Base-by-base conservation (phyloP, 192 early-diverging fungal genomes). In the Rhizoclosmatium sp. region DNA sequence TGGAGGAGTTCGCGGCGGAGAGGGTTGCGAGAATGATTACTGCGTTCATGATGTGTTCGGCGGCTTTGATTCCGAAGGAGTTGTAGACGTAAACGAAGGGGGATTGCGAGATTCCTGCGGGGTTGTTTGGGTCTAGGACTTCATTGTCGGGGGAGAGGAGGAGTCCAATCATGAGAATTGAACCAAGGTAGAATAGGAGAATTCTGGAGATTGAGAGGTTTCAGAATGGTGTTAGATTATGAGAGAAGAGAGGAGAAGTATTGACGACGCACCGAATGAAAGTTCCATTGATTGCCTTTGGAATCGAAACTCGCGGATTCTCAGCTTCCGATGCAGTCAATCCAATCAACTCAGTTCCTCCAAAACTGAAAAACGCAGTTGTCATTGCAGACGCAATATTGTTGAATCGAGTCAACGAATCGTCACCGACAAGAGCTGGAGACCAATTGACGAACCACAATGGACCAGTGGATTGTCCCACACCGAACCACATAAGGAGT, bases 241-340 rank as follows among this genome's bases (percentile, higher is more conserved):
- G 31, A 31, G 31, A 31, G 31, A 31, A 31, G 31, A 31, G 31
- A 31, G 31, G 31, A 31, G 31, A 31, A 31, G 31, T 31, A 31
- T 31, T 31, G 31, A 31, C 31, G 31, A 31, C 31, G 31, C 31
- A 31, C 51, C 96, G 91, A 92, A 91, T 94, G 71, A 97, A 96
- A 23, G 83, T 82, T 1, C 80, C 74, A 42, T 79, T 79, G 71
- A 85, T 82, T 42, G 75, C 76, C 4, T 65, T 31, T 1, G 81
- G 76, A 9, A 79, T 62, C 5, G 81, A 76, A 64, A 92, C 90
- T n/a, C 87, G 83, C 21, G 94, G 94, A 84, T 97, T 97, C 42
- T 88, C 88, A 47, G 92, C 91, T 84, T 97, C 96, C 78, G 93
- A 95, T 45, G 94, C 94, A 9, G 95, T 94, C 78, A 97, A 88